Evolutionary conservation across 2,329 filamentous ascomycete species (phyloP).

Genomic region (Aspergillus eucalypticola): DNA sequence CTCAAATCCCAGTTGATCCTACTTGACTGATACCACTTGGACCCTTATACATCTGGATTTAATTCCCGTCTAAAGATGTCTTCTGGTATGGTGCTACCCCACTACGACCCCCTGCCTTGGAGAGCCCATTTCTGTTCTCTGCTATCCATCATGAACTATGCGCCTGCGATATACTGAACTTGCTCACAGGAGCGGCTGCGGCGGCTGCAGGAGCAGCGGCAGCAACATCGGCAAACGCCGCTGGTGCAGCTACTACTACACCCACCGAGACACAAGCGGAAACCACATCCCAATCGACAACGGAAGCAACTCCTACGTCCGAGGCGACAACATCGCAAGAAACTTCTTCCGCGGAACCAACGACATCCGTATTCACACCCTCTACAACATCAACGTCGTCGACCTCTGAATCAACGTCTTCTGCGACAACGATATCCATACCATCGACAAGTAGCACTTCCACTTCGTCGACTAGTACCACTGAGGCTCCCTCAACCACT

Average conservation of each 20-base stretch:
- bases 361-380: slow-evolving; percentile 23
- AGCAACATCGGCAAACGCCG: slow-evolving; percentile 10
- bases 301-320: slow-evolving; percentile 19
- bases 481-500: slow-evolving; percentile 20
- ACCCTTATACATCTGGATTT: not conserved
- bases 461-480: slow-evolving; percentile 19
- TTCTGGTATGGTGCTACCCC: slow-evolving; percentile 5
- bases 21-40: not conserved
- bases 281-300: slow-evolving; percentile 14
- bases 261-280: slow-evolving; percentile 2
- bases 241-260: slow-evolving; percentile 11
- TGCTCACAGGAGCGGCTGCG: not conserved
- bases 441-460: slow-evolving; percentile 20
- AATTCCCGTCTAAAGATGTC: not conserved
- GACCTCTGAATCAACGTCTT: slow-evolving; percentile 17
- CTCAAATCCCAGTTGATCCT: not conserved
- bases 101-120: not conserved
- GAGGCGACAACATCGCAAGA: slow-evolving; percentile 19
- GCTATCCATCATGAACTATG: not conserved
- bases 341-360: slow-evolving; percentile 18
- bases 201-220: slow-evolving; percentile 7
- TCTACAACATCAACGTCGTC: slow-evolving; percentile 13
- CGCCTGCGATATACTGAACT: not conserved
- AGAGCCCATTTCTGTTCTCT: not conserved
- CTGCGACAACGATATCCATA: slow-evolving; percentile 17